Evolutionary conservation across 164 flowering plant genomes (phyloP).

Genomic region (Magnolia changhungtana): DNA sequence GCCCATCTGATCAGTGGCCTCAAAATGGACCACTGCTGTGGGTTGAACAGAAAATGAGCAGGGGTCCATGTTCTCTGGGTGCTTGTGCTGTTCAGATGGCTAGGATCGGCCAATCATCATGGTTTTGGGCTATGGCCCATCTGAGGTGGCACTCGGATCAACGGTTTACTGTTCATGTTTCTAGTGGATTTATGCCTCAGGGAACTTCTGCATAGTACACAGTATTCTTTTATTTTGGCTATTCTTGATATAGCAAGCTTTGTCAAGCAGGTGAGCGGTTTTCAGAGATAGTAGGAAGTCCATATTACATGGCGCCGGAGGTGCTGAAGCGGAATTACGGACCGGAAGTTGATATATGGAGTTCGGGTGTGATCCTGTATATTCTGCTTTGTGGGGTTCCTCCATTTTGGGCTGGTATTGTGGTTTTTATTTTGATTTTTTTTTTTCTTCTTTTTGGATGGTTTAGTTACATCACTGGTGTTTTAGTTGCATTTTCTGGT

Average conservation of each 20-base stretch:
- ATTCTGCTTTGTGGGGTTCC: slow-evolving; percentile 88
- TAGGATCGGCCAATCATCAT: too few relatives aligned
- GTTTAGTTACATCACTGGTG: not conserved
- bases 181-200: not conserved
- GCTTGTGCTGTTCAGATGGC: too few relatives aligned
- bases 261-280: slow-evolving; percentile 27
- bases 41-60: too few relatives aligned
- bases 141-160: too few relatives aligned
- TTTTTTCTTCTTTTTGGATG: not conserved
- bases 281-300: slow-evolving; percentile 97
- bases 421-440: not conserved
- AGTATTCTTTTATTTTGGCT: not conserved
- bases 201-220: not conserved
- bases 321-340: slow-evolving; percentile 92
- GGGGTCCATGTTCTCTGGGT: too few relatives aligned
- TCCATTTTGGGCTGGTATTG: slow-evolving; percentile 88
- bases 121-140: too few relatives aligned
- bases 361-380: slow-evolving; percentile 81
- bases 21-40: too few relatives aligned
- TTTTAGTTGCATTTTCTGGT: not conserved
- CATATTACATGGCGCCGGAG: slow-evolving; percentile 99
- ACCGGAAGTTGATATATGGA: slow-evolving; percentile 88
- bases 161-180: not conserved
- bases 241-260: not conserved
- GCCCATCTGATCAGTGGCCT: too few relatives aligned